phyloP scores from a whole-genome alignment of 2,329 filamentous ascomycete species.

The Ciborinia camelliae region DNA sequence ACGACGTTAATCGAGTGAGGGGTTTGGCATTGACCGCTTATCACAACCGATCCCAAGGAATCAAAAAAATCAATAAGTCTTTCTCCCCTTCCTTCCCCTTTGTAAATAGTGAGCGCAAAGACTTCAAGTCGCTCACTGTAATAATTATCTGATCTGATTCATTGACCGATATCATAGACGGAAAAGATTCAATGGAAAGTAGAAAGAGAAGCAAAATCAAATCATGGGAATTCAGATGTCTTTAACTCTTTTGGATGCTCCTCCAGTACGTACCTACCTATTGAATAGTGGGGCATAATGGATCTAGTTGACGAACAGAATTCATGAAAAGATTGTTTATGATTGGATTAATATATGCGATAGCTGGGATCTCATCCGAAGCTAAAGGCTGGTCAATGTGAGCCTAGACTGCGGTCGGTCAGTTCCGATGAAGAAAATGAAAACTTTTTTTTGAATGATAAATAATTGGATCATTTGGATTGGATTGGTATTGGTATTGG shows the following conservation, averaged over 20 bases:
- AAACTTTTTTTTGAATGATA: neutral
- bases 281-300: conserved; percentile 7
- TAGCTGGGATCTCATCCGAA: neutral
- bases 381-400: conserved; percentile 5
- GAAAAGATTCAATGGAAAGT: neutral
- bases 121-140: conserved; percentile 39
- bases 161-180: neutral
- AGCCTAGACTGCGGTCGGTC: conserved; percentile 15
- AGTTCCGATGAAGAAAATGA: conserved; percentile 15
- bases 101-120: conserved; percentile 37
- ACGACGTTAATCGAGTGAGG: neutral
- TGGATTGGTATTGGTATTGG: too few species aligned
- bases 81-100: conserved; percentile 31
- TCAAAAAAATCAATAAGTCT: conserved; percentile 30
- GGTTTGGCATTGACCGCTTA: neutral
- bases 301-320: neutral
- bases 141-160: conserved; percentile 19
- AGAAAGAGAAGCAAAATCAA: neutral
- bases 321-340: neutral
- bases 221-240: conserved; percentile 7
- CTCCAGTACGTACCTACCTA: too few species aligned
- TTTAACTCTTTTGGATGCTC: conserved; percentile 11
- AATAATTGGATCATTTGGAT: neutral
- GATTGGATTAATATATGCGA: neutral
- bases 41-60: neutral